Evolutionary conservation across 306 rosid genomes (phyloP), one percentile per base, ranked within the genome.

Genomic region (Acacia acuminata): DNA sequence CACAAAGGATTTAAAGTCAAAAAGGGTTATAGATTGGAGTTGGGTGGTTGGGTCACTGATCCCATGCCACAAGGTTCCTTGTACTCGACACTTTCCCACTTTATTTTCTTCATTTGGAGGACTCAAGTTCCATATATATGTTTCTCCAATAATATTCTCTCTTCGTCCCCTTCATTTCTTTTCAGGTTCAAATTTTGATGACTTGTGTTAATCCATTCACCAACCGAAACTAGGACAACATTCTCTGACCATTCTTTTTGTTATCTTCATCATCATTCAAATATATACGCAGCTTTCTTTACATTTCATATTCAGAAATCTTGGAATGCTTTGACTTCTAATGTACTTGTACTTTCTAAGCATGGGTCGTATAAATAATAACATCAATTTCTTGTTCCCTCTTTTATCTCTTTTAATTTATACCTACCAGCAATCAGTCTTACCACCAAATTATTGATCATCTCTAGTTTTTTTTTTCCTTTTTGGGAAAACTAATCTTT

Each of bases 41-140:
- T 47, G 85, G 85, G 85, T 84, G 16, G 85, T 75, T 82, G 80
- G 67, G 81, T 72, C 81, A 81, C 81, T 76, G 40, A 45, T 45
- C 15, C 68, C 43, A 25, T 72, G 9, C 58, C 51, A 72, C 16
- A 20, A 44, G 75, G 61, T 53, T 71, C 73, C 79, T 43, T 70
- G 20, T 70, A 43, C 68, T 61, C 65, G 15, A 22, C 76, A 50
- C 50, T 27, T 40, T n/a, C 27, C 30, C 76, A 43, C 74, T 40
- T 14, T 30, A 30, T 30, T 1, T 58, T 27, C 65, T 53, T 43
- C n/a, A 8, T 12, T 58, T 30, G 14, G 6, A 51, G 75, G 8
- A 61, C 70, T 27, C 5, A 15, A 9, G 72, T n/a, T 15, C 73
- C 82, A 32, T 73, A 53, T 11, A 32, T 73, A 53, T 11, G 68